Evolutionary conservation across 352 stramenopile species (phyloP), one percentile per base, ranked within the genome.

Genomic region (Nothophytophthora sp.): DNA sequence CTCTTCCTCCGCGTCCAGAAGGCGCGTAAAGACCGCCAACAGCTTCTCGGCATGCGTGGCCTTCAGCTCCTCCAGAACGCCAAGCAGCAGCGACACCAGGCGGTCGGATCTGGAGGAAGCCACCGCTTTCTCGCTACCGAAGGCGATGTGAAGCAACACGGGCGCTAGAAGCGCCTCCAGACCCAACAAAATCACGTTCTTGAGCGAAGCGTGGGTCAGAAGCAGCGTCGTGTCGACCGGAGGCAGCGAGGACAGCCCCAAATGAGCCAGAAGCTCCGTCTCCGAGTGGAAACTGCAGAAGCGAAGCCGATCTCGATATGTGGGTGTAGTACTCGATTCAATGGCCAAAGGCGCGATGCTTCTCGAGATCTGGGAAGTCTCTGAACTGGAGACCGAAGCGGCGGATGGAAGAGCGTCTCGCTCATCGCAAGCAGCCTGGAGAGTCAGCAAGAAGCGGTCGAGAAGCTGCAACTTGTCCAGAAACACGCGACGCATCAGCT

Each of bases 41-140:
- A 83, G 40, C 5, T 78, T 64, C 2, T 75, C 64, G 2, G 81
- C 45, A 29, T 83, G 39, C 0, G 70, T 69, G 27, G 61, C 68
- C 29, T 86, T 87, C 24, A 88, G 50, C 39, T 88, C 72, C 63
- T 92, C 81, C n/a, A 90, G 49, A 9, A 83, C 71, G 0, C 68
- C 55, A 13, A 92, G 61, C 9, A 92, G 40, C 9, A 81, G 36
- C n/a, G 74, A 55, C 27, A 88, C 47, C 4, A 90, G 42, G 16
- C 73, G 76, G 30, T 86, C 73, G 13, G 56, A 60, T 40, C 79
- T 74, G 1, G 50, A 55, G 2, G 47, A 29, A 15, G 32, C 41
- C 35, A 19, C 13, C n/a, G n/a, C n/a, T n/a, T n/a, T n/a, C 25
- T 56, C 32, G 25, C 22, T 58, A 5, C 57, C 55, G 30, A 58